A percentile compares a stretch with the other conserved stretches of the same genome.
phyloP scores from a whole-genome alignment of 768 basidiomycete species.

The Saitozyma sp. region DNA sequence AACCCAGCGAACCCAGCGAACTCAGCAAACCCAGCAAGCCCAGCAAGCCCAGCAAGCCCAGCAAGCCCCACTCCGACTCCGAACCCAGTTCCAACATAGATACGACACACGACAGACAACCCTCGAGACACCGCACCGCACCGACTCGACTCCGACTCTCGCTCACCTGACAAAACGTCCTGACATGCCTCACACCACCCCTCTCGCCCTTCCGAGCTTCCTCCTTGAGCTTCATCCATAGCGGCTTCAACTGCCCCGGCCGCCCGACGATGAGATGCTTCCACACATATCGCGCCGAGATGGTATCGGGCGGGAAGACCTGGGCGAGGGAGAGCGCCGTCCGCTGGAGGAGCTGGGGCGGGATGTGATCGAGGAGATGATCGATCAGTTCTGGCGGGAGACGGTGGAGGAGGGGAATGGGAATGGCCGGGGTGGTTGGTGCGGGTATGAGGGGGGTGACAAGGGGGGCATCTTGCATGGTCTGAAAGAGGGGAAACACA shows the following conservation, averaged over 20 bases:
- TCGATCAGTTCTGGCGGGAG: slow-evolving; percentile 71
- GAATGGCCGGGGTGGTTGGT: too few relatives aligned
- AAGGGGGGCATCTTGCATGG: too few relatives aligned
- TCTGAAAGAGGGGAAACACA: too few relatives aligned
- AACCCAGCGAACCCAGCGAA: too few relatives aligned
- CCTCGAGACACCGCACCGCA: too few relatives aligned
- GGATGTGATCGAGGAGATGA: slow-evolving; percentile 61
- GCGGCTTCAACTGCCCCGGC: slow-evolving; percentile 58
- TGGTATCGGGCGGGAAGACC: slow-evolving; percentile 64
- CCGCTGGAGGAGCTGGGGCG: slow-evolving; percentile 57
- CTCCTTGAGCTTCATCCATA: slow-evolving; percentile 62
- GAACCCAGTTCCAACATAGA: too few relatives aligned
- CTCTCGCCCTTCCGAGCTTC: slow-evolving; percentile 13
- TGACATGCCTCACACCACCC: slow-evolving; percentile 16
- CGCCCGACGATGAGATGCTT: slow-evolving; percentile 60
- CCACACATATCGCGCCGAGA: slow-evolving; percentile 65
- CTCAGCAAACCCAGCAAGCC: too few relatives aligned
- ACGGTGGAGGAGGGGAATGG: slow-evolving; percentile 20
- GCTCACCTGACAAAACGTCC: slow-evolving; percentile 22
- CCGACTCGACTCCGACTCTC: too few relatives aligned
- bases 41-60: too few relatives aligned
- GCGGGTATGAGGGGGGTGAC: too few relatives aligned
- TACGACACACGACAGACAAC: too few relatives aligned
- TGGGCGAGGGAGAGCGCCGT: slow-evolving; percentile 64
- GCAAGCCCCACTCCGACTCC: too few relatives aligned